Conservation (phyloP, 1,284 basidiomycete species). For the Puccinia triticina region DNA sequence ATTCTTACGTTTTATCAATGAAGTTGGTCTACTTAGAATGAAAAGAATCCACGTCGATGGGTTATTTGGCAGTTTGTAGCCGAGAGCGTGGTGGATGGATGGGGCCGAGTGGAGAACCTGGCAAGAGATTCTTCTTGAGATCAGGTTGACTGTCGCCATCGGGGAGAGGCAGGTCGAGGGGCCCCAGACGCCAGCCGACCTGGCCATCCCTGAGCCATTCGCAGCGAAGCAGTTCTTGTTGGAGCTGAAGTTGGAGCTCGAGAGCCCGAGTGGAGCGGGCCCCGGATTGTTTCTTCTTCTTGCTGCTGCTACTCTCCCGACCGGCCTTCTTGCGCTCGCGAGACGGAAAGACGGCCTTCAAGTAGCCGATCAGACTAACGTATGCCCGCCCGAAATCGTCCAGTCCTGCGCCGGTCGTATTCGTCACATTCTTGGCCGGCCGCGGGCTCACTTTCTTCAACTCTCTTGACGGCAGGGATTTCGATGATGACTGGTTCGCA, state of each 20-base stretch:
- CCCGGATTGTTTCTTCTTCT: neutral
- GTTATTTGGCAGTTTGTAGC: neutral
- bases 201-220: constrained; percentile 5
- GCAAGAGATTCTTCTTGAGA: neutral
- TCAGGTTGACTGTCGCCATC: neutral
- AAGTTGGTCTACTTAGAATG: no score
- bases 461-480: neutral
- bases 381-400: neutral
- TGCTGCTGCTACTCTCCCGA: neutral
- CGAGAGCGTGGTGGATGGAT: no score
- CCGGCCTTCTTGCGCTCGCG: neutral
- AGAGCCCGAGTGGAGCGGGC: neutral
- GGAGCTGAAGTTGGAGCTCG: constrained; percentile 22
- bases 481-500: neutral
- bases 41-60: neutral
- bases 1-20: no score
- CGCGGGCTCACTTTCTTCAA: neutral
- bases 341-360: constrained; percentile 9
- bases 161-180: neutral
- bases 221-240: neutral
- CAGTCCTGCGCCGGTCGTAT: neutral
- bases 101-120: neutral
- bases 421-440: neutral
- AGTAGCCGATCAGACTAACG: neutral
- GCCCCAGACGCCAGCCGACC: neutral